phyloP scores from a whole-genome alignment of 2,329 filamentous ascomycete species.

The Epichloe hybrida region DNA sequence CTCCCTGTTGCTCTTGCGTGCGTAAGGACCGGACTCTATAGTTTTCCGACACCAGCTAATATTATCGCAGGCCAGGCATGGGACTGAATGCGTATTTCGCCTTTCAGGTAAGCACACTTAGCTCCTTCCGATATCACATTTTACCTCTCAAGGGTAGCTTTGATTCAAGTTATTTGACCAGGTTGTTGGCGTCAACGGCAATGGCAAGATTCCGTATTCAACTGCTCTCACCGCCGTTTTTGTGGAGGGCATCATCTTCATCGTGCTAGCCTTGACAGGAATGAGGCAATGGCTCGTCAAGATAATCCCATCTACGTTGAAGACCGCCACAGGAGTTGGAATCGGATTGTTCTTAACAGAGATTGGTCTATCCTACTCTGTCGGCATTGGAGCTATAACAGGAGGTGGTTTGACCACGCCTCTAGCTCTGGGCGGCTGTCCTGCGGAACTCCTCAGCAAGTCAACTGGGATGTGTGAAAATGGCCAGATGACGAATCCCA shows the following conservation, averaged over 20 bases:
- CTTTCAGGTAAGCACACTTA: slow-evolving; percentile 31
- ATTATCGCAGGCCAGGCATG: slow-evolving; percentile 43
- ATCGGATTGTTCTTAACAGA: slow-evolving; percentile 52
- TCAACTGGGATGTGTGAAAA: slow-evolving; percentile 36
- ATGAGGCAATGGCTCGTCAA: slow-evolving; percentile 62
- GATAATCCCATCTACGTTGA: slow-evolving; percentile 50
- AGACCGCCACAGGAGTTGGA: slow-evolving; percentile 51
- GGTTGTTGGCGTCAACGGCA: slow-evolving; percentile 47
- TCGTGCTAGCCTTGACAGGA: slow-evolving; percentile 50
- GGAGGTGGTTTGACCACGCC: slow-evolving; percentile 53
- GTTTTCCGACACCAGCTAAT: neutral
- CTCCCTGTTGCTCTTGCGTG: slow-evolving; percentile 42
- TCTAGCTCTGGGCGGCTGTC: slow-evolving; percentile 64
- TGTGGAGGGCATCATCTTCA: slow-evolving; percentile 50
- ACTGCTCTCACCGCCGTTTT: slow-evolving; percentile 52
- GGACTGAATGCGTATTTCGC: slow-evolving; percentile 56
- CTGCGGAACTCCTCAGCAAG: slow-evolving; percentile 35
- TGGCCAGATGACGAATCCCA: slow-evolving; percentile 64
- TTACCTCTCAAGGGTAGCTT: neutral
- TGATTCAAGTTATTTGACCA: neutral
- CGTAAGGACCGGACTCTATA: slow-evolving; percentile 4
- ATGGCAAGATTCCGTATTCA: slow-evolving; percentile 41
- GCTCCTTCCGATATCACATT: neutral
- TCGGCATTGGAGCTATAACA: slow-evolving; percentile 72
- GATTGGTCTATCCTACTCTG: slow-evolving; percentile 59